Evolutionary conservation across 768 basidiomycete species (phyloP).

Genomic region (Gymnopilus dilepis): DNA sequence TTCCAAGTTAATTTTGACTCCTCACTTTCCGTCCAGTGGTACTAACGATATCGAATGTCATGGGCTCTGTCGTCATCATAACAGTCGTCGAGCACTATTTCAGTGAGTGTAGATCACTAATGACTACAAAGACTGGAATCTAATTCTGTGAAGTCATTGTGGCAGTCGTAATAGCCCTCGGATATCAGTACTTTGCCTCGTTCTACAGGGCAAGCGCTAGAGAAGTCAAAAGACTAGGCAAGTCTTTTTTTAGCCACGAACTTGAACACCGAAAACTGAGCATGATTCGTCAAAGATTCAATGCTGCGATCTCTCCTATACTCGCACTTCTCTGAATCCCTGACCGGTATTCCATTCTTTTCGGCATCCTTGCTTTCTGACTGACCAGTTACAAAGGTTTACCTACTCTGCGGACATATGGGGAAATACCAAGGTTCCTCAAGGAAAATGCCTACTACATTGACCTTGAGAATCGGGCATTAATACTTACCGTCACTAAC

Average conservation of each 20-base stretch:
- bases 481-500: slow-evolving; percentile 68
- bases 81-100: slow-evolving; percentile 66
- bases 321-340: slow-evolving; percentile 77
- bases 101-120: slow-evolving; percentile 41
- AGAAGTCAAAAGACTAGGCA: slow-evolving; percentile 65
- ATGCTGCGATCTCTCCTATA: slow-evolving; percentile 78
- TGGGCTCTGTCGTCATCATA: slow-evolving; percentile 60
- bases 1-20: not conserved
- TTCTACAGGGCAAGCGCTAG: slow-evolving; percentile 77
- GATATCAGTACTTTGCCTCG: slow-evolving; percentile 67
- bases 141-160: slow-evolving; percentile 50
- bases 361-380: not conserved
- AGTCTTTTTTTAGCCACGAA: not conserved
- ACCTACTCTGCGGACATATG: slow-evolving; percentile 76
- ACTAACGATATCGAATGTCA: slow-evolving; percentile 53
- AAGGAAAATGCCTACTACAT: slow-evolving; percentile 67
- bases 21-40: slow-evolving; percentile 39
- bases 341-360: slow-evolving; percentile 48
- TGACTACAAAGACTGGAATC: not conserved
- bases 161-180: slow-evolving; percentile 54
- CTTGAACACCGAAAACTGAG: not conserved
- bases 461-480: slow-evolving; percentile 77
- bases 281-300: slow-evolving; percentile 48
- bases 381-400: slow-evolving; percentile 41
- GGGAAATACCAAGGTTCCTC: slow-evolving; percentile 65